phyloP scores from a whole-genome alignment of 2,329 filamentous ascomycete genomes.

The Magnaporthiopsis poae region DNA sequence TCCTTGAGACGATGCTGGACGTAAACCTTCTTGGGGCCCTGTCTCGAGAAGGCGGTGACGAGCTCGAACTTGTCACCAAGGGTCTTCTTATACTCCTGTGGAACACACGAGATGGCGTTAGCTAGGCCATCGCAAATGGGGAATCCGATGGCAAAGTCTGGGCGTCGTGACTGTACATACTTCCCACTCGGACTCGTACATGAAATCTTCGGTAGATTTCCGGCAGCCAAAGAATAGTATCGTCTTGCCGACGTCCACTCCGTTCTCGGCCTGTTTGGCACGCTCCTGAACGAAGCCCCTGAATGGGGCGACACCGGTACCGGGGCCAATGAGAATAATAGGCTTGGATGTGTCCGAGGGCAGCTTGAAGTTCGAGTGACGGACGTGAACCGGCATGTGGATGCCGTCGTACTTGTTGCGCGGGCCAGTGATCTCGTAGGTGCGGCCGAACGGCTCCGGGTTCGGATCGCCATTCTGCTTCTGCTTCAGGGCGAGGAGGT shows the following conservation, averaged over 20 bases:
- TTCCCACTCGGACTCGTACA: constrained; percentile 87
- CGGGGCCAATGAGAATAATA: constrained; percentile 89
- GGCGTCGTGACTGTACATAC: constrained; percentile 42
- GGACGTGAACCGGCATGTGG: constrained; percentile 87
- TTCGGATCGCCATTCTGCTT: constrained; percentile 85
- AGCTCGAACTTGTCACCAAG: constrained; percentile 85
- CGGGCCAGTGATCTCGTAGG: constrained; percentile 78
- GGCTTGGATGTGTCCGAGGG: constrained; percentile 90
- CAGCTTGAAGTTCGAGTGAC: constrained; percentile 98
- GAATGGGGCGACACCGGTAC: constrained; percentile 94
- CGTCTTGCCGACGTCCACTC: constrained; percentile 74
- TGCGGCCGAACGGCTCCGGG: constrained; percentile 73
- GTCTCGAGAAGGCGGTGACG: constrained; percentile 90
- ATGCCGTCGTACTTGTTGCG: constrained; percentile 96
- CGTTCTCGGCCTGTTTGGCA: constrained; percentile 69
- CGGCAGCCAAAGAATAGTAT: constrained; percentile 93
- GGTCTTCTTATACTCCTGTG: constrained; percentile 67
- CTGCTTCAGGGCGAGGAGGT: constrained; percentile 85
- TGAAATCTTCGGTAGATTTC: constrained; percentile 76
- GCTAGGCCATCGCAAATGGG: constrained; percentile 1
- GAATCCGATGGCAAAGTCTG: neutral
- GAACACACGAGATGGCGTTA: neutral
- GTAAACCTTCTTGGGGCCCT: constrained; percentile 80
- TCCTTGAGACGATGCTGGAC: constrained; percentile 90
- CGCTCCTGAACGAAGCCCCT: constrained; percentile 90